Evolutionary conservation across 1,139 yeast species (phyloP).

Genomic region (Nakaseomyces kungkrabaensis): DNA sequence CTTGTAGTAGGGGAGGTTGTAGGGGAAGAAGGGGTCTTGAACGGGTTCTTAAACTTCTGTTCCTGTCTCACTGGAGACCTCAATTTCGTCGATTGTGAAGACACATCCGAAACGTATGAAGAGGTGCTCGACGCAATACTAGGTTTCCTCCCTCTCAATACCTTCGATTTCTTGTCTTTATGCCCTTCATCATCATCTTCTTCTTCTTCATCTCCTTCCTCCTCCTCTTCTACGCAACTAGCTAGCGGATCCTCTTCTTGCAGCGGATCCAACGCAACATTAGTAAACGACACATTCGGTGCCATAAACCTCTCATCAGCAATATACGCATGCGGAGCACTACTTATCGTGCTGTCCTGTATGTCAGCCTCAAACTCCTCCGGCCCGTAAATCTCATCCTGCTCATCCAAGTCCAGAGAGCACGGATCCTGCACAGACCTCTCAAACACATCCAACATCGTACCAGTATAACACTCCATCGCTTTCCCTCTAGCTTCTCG

Average conservation of each 20-base stretch:
- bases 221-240: too few relatives aligned
- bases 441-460: slow-evolving; percentile 15
- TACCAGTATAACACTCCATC: neutral
- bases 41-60: neutral
- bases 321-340: neutral
- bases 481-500: neutral
- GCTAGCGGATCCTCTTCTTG: neutral
- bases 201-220: too few relatives aligned
- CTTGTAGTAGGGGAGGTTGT: neutral
- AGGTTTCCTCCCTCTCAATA: neutral
- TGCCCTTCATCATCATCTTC: neutral
- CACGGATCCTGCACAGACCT: slow-evolving; percentile 24
- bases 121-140: neutral
- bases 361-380: neutral
- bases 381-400: slow-evolving; percentile 9
- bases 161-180: neutral
- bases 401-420: slow-evolving; percentile 15
- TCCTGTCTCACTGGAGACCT: neutral
- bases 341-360: neutral
- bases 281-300: neutral
- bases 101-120: neutral
- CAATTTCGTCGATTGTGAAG: neutral
- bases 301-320: neutral
- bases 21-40: neutral
- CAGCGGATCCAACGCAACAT: neutral